Percentiles rank a stretch among this genome's conserved stretches.
Conservation (phyloP, 352 stramenopile genomes). For the Globisporangium middletonii region DNA sequence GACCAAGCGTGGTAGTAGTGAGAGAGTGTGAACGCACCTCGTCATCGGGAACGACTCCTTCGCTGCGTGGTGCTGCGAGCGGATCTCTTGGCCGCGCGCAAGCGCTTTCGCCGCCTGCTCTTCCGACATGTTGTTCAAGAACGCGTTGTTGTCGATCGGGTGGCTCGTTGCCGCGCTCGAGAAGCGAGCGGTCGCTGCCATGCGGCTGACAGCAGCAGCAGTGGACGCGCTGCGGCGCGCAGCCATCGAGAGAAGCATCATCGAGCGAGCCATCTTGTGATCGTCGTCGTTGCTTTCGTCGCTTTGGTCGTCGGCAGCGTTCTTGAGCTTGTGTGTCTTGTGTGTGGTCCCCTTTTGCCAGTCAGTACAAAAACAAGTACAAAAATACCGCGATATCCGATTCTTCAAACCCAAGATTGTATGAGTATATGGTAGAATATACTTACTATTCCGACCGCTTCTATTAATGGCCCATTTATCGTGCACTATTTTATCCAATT, state of each 20-base stretch:
- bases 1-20: background rate
- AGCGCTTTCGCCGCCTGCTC: constrained; percentile 47
- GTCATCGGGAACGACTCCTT: constrained; percentile 32
- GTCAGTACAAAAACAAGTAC: too few relatives aligned
- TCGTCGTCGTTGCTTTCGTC: constrained; percentile 1
- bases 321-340: too few relatives aligned
- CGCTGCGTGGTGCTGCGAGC: constrained; percentile 40
- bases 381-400: too few relatives aligned
- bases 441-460: too few relatives aligned
- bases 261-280: background rate
- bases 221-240: constrained; percentile 1
- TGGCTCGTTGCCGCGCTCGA: constrained; percentile 28
- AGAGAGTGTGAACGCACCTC: constrained; percentile 15
- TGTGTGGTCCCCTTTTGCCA: too few relatives aligned
- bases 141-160: constrained; percentile 37
- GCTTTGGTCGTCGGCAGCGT: background rate
- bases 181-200: constrained; percentile 9
- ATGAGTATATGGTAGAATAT: too few relatives aligned
- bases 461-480: too few relatives aligned
- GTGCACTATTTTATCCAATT: too few relatives aligned
- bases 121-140: constrained; percentile 44
- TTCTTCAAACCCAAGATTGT: too few relatives aligned
- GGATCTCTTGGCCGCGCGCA: constrained; percentile 47
- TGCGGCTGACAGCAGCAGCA: background rate
- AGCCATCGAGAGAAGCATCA: constrained; percentile 10